A percentile compares a stretch with the other conserved stretches of the same genome.
These are phyloP conservation scores for Eimeria maxima DNA, from an alignment of 169 alveolate genomes.

Conservation along the genomic window DNA sequence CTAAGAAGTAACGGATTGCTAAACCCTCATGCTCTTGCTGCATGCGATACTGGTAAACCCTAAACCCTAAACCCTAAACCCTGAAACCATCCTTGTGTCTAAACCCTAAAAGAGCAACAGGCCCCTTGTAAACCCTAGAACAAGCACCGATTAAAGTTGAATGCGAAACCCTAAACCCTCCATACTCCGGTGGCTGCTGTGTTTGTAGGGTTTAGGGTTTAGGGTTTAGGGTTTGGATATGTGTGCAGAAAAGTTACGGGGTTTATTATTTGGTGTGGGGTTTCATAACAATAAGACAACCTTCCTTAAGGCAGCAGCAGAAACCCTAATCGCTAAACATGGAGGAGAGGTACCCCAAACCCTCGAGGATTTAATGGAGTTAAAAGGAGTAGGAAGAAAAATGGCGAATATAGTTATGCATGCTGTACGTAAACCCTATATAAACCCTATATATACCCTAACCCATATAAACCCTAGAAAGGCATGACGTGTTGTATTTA, in stretches of 20 bases:
- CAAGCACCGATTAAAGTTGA: no score
- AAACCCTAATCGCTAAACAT: slow-evolving; percentile 90
- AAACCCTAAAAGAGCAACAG: no score
- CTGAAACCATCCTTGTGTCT: not conserved
- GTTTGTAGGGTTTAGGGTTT: not conserved
- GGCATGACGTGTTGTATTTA: no score
- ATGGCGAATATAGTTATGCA: slow-evolving; percentile 96
- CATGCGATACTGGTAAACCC: slow-evolving; percentile 35
- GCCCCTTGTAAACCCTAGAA: no score
- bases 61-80: not conserved
- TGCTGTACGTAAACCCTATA: slow-evolving; percentile 86
- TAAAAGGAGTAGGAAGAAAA: slow-evolving; percentile 98
- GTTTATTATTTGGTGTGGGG: slow-evolving; percentile 94
- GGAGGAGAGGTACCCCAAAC: slow-evolving; percentile 95
- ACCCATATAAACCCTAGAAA: no score
- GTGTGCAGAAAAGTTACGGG: slow-evolving; percentile 89
- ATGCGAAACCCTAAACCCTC: no score
- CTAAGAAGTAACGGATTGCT: slow-evolving; percentile 89
- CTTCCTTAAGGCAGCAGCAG: slow-evolving; percentile 93
- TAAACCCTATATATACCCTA: no score
- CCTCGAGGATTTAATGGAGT: slow-evolving; percentile 91
- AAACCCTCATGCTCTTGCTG: slow-evolving; percentile 86
- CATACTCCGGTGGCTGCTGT: no score
- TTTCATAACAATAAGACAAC: slow-evolving; percentile 96
- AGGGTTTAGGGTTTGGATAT: not conserved